Conservation (phyloP, 2,329 filamentous ascomycete species). For the Diplocarpon rosae region DNA sequence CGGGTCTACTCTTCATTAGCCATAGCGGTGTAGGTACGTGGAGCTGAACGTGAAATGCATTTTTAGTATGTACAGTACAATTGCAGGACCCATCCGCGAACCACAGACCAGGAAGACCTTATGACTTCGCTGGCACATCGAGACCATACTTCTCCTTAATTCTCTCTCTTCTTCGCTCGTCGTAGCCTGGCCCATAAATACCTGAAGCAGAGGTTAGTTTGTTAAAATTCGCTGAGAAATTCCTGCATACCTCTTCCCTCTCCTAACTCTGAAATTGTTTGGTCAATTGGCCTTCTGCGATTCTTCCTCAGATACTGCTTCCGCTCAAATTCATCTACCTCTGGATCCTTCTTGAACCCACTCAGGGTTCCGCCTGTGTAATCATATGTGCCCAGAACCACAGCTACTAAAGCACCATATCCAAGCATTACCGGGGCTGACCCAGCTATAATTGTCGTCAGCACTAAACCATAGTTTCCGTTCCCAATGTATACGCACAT, state of each 20-base stretch:
- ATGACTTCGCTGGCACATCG: conserved; percentile 38
- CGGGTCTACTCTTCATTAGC: too few relatives aligned
- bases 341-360: conserved; percentile 38
- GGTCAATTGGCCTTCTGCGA: conserved; percentile 49
- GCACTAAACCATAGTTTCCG: not conserved
- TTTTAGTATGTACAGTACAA: conserved; percentile 18
- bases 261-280: conserved; percentile 55
- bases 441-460: conserved; percentile 35
- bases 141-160: conserved; percentile 61
- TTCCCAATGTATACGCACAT: conserved; percentile 33
- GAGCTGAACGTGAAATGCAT: not conserved
- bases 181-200: conserved; percentile 56
- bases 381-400: conserved; percentile 47
- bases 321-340: conserved; percentile 51
- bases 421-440: conserved; percentile 55
- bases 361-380: conserved; percentile 49
- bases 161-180: conserved; percentile 53
- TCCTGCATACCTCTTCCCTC: conserved; percentile 54
- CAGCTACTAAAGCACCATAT: conserved; percentile 45
- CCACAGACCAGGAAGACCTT: conserved; percentile 10
- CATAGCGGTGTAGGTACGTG: not conserved
- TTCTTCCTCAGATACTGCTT: conserved; percentile 52
- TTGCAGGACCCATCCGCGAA: conserved; percentile 3
- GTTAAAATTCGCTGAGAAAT: not conserved
- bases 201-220: conserved; percentile 33